A percentile compares a stretch with the other conserved stretches of the same genome.
Conservation (phyloP, 139 green algal genomes). For the Chlorella sp. region DNA sequence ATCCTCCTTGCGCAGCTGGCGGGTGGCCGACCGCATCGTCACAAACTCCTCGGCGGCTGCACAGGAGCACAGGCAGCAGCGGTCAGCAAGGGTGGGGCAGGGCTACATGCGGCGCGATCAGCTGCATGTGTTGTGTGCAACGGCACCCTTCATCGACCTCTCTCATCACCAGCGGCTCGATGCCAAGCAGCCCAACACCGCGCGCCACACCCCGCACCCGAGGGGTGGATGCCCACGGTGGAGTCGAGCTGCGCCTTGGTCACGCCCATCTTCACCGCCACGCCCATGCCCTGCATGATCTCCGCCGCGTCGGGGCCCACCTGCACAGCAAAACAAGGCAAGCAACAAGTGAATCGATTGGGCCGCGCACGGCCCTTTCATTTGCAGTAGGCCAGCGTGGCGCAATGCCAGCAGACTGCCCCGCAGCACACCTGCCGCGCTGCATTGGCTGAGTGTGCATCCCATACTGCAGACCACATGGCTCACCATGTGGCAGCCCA, state of each 20-base stretch:
- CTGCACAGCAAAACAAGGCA: background rate
- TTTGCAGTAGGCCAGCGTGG: too few species aligned
- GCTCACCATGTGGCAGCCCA: conserved; percentile 93
- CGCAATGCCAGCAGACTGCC: too few species aligned
- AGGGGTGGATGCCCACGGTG: conserved; percentile 95
- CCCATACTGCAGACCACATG: too few species aligned
- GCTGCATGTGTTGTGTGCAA: too few species aligned
- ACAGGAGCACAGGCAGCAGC: background rate
- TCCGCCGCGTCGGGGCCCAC: conserved; percentile 89
- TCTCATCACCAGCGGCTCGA: too few species aligned
- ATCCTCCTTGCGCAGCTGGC: conserved; percentile 49
- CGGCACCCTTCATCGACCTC: too few species aligned
- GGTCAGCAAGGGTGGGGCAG: background rate
- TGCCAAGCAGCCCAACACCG: background rate
- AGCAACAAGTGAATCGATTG: background rate
- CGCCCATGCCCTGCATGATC: conserved; percentile 97
- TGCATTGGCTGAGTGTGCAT: too few species aligned
- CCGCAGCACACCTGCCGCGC: too few species aligned
- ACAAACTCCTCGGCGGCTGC: conserved; percentile 96
- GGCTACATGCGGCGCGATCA: too few species aligned
- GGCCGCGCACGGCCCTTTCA: too few species aligned
- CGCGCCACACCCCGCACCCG: conserved; percentile 2
- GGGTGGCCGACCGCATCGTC: conserved; percentile 81
- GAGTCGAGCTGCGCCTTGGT: conserved; percentile 95
- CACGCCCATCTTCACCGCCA: conserved; percentile 94